Base-by-base conservation (phyloP, 2,329 filamentous ascomycete genomes). In the Xylariomycetidae sp. region DNA sequence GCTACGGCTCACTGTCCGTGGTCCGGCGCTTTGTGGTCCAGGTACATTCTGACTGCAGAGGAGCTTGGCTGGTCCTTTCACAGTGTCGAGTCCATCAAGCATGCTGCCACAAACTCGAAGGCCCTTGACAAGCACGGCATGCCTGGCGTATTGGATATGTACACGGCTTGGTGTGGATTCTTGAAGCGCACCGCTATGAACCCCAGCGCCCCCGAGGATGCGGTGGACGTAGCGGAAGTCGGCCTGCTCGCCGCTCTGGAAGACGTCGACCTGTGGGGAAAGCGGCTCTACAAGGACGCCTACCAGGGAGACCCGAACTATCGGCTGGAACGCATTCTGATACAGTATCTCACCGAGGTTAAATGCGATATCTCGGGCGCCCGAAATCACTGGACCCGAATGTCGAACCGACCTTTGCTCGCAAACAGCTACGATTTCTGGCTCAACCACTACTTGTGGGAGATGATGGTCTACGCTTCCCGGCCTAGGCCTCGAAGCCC, bases 161-260 rank as follows among this genome's bases (percentile, higher is more conserved):
- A 95, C 52, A 79, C 86, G 33, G 83, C 89, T 0, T 98, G 92
- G 92, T 95, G 90, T 53, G 88, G 87, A 31, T 96, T 90, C 48
- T 71, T 98, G 14, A 87, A 90, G 46, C 82, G 92, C 16, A 81
- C 81, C 30, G 87, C 90, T 13, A 88, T 94, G 65, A 70, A 79
- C 35, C 70, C 77, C 2, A 76, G 78, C 38, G 78, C 83, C 2
- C 76, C 76, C 2, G 85, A 90, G 37, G 89, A 95, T 54, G 85
- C 90, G 34, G 72, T 84, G 19, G 89, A 95, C 53, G 78, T 94
- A 29, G 90, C 90, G 6, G 88, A 96, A 53, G 84, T 94, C 25
- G 90, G 88, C 9, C 80, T 98, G 38, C 76, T 79, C 19, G 85
- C 85, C 6, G 88, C 89, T 1, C 70, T 96, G 8, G 87, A 95